A percentile compares a stretch with the other conserved stretches of the same genome.
Conservation (phyloP, 1,284 basidiomycete species). For the Naganishia cerealis region DNA sequence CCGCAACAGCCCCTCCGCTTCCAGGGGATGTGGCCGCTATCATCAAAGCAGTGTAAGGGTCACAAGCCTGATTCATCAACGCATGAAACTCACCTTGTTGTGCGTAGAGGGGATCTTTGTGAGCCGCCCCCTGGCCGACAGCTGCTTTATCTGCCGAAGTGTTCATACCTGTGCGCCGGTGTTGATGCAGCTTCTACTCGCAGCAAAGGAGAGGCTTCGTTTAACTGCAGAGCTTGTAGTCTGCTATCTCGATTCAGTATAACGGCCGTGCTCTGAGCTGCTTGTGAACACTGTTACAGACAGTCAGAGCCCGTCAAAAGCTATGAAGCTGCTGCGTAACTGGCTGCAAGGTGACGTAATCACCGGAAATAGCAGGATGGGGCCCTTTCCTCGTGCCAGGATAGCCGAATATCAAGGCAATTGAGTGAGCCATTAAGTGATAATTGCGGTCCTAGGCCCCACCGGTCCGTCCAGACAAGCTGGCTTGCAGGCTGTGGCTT, state of each 20-base stretch:
- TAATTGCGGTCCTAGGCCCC: too few species aligned
- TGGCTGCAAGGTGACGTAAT: not conserved
- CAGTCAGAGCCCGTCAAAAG: too few species aligned
- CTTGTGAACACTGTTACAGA: too few species aligned
- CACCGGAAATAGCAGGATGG: not conserved
- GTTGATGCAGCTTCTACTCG: not conserved
- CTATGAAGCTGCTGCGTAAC: too few species aligned
- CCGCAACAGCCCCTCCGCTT: slow-evolving; percentile 15
- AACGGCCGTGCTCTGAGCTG: too few species aligned
- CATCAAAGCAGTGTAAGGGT: not conserved
- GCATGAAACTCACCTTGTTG: slow-evolving; percentile 9
- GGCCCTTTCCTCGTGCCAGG: not conserved
- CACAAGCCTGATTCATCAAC: not conserved
- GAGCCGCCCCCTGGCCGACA: slow-evolving; percentile 9
- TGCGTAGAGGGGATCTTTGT: slow-evolving; percentile 16
- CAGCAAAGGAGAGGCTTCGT: too few species aligned
- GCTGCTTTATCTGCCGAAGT: slow-evolving; percentile 20
- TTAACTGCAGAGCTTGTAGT: too few species aligned
- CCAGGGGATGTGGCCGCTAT: slow-evolving; percentile 13
- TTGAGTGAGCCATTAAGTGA: not conserved
- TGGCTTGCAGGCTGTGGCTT: too few species aligned
- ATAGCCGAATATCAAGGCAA: not conserved
- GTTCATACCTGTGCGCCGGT: not conserved
- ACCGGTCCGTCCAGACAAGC: too few species aligned
- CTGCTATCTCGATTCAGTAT: too few species aligned